These are phyloP conservation scores for Cladosporium sp. DNA, from an alignment of 2,329 filamentous ascomycete genomes.

Conservation along the genomic window DNA sequence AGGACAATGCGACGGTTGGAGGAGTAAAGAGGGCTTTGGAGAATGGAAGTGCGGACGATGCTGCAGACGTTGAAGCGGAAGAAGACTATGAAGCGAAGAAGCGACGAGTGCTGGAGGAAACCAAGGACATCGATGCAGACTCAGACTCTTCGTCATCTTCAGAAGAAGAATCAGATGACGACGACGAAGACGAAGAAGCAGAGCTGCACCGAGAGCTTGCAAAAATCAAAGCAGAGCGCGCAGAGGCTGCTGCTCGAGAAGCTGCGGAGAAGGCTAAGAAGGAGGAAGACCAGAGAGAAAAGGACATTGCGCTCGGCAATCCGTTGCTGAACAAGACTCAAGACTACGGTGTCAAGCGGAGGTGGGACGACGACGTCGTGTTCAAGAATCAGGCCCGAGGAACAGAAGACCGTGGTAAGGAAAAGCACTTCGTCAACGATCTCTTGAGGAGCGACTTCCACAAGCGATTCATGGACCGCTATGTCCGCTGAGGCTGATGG, in stretches of 20 bases:
- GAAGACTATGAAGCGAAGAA: slow-evolving; percentile 75
- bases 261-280: slow-evolving; percentile 75
- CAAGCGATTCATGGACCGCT: slow-evolving; percentile 79
- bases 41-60: slow-evolving; percentile 45
- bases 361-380: slow-evolving; percentile 98
- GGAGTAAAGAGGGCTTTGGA: slow-evolving; percentile 24
- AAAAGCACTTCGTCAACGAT: slow-evolving; percentile 80
- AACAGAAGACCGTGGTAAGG: slow-evolving; percentile 83
- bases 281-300: slow-evolving; percentile 78
- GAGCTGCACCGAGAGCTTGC: slow-evolving; percentile 90
- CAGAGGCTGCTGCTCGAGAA: slow-evolving; percentile 74
- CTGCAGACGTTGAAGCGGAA: slow-evolving; percentile 44
- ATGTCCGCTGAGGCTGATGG: slow-evolving; percentile 29
- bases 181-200: slow-evolving; percentile 75
- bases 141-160: slow-evolving; percentile 26
- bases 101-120: slow-evolving; percentile 80
- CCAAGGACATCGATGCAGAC: slow-evolving; percentile 74
- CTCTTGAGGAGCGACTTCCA: slow-evolving; percentile 93
- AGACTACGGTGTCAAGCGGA: slow-evolving; percentile 84
- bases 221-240: slow-evolving; percentile 84
- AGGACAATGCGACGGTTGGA: slow-evolving; percentile 43
- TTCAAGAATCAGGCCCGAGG: slow-evolving; percentile 98
- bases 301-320: slow-evolving; percentile 87
- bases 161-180: slow-evolving; percentile 61
- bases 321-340: slow-evolving; percentile 73